A percentile compares a stretch with the other conserved stretches of the same genome.
These are phyloP conservation scores for Knoxdaviesia proteae DNA, from an alignment of 2,329 filamentous ascomycete genomes.

Conservation along the genomic window DNA sequence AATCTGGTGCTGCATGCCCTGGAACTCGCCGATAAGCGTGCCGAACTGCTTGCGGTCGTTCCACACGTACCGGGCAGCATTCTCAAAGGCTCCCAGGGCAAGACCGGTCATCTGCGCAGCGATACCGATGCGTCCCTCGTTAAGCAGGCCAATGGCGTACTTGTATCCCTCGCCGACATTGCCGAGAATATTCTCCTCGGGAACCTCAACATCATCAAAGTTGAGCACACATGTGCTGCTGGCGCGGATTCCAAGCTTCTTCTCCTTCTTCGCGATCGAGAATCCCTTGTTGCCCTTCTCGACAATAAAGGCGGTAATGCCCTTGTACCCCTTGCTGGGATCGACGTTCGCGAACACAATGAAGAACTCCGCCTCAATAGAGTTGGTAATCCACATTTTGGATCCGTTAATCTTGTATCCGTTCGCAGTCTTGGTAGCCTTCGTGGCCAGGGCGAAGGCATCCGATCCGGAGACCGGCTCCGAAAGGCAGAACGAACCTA, in stretches of 20 bases:
- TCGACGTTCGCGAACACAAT: conserved; percentile 96
- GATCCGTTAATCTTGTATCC: conserved; percentile 76
- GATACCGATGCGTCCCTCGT: conserved; percentile 94
- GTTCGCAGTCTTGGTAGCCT: conserved; percentile 60
- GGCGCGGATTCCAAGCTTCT: conserved; percentile 93
- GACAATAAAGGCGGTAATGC: conserved; percentile 87
- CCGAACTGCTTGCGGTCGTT: conserved; percentile 98
- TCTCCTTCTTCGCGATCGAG: conserved; percentile 96
- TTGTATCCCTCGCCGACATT: conserved; percentile 89
- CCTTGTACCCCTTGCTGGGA: conserved; percentile 82
- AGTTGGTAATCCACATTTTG: conserved; percentile 99
- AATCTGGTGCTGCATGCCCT: conserved; percentile 98
- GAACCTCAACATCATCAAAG: conserved; percentile 88
- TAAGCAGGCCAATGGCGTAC: conserved; percentile 83
- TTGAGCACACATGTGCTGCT: conserved; percentile 94
- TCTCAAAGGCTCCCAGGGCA: conserved; percentile 84
- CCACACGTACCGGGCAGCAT: conserved; percentile 88
- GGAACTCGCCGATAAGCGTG: conserved; percentile 82
- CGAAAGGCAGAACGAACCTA: conserved; percentile 68
- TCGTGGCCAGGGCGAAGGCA: conserved; percentile 85
- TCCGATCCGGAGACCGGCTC: conserved; percentile 88
- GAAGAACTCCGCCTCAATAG: conserved; percentile 81
- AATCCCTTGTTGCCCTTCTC: conserved; percentile 82
- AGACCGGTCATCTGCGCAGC: conserved; percentile 97
- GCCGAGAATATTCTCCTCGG: conserved; percentile 72